These are phyloP conservation scores for Populus hybrid DNA, from an alignment of 441 rosid species.

Conservation along the genomic window DNA sequence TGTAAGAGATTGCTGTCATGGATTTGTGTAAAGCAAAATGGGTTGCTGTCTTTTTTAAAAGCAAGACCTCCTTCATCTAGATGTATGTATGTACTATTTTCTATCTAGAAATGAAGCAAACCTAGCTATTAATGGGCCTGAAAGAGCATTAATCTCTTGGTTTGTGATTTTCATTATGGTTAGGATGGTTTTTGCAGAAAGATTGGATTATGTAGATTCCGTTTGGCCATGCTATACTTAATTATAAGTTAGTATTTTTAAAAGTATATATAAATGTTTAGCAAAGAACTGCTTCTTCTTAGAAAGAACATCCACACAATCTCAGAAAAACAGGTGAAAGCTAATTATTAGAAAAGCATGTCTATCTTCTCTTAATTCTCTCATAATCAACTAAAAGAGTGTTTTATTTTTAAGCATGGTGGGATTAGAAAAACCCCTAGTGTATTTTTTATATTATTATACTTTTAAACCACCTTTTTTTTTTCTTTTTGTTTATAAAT, in stretches of 20 bases:
- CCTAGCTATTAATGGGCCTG: neutral
- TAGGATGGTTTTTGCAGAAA: no score
- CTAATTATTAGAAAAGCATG: neutral
- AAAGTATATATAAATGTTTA: no score
- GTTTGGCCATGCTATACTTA: neutral
- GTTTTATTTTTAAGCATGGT: neutral
- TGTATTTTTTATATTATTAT: no score
- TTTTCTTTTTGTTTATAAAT: no score
- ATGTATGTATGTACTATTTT: constrained; percentile 19
- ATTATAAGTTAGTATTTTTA: neutral
- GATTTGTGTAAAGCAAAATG: neutral
- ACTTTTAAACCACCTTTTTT: neutral
- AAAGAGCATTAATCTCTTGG: neutral
- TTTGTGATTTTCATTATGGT: neutral
- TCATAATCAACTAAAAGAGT: neutral
- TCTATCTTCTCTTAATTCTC: neutral
- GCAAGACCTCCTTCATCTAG: neutral
- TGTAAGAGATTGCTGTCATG: constrained; percentile 32
- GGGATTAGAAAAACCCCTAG: neutral
- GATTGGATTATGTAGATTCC: neutral
- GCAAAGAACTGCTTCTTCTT: neutral
- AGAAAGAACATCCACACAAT: neutral
- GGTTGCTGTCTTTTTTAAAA: constrained; percentile 3
- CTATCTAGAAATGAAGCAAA: constrained; percentile 16
- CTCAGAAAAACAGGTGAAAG: no score